Base-by-base conservation (phyloP, 2,329 filamentous ascomycete species). In the Calonectria pauciramosa region DNA sequence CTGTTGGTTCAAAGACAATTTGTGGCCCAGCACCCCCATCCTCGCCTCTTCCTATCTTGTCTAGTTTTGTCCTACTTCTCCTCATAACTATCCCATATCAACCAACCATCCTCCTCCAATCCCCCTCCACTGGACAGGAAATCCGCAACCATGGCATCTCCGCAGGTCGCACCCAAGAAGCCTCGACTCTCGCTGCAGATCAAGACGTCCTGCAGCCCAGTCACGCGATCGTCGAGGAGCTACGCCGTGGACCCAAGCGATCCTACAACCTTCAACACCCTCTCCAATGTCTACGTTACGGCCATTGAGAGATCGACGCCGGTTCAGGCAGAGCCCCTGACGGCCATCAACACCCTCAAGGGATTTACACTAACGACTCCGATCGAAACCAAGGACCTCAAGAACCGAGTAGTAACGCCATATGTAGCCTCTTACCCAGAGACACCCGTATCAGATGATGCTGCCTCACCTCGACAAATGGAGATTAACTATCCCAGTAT, bases 261-360 rank as follows among this genome's bases (percentile, higher is more conserved):
- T 38, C 90, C 91, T 4, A 93, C 92, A 1, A 86, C 91, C 28
- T 92, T 93, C 85, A 93, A 93, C 83, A 93, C 92, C 2, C 87
- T 93, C 49, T 92, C 91, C 69, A 93, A 93, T 83, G 89, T 91
- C 74, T 93, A 93, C 80, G 89, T 90, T 32, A 90, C 90, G 4
- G 90, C 91, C 74, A 92, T 93, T 68, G 91, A 92, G 82, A 89
- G 90, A 63, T 88, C 90, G 34, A 89, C 90, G 1, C 88, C 90
- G 3, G 79, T 85, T 44, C 86, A 87, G 52, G 23, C 86, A 41
- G 87, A 88, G 47, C 87, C 89, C 10, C 80, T 89, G 63, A 89
- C 88, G 3, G 87, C 89, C 68, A 89, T 90, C 82, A 87, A 88
- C 76, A 86, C 86, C 2, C 75, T 83, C 14, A 80, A 83, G 47